phyloP scores from a whole-genome alignment of 768 basidiomycete genomes.

The Tricholoma sp. region DNA sequence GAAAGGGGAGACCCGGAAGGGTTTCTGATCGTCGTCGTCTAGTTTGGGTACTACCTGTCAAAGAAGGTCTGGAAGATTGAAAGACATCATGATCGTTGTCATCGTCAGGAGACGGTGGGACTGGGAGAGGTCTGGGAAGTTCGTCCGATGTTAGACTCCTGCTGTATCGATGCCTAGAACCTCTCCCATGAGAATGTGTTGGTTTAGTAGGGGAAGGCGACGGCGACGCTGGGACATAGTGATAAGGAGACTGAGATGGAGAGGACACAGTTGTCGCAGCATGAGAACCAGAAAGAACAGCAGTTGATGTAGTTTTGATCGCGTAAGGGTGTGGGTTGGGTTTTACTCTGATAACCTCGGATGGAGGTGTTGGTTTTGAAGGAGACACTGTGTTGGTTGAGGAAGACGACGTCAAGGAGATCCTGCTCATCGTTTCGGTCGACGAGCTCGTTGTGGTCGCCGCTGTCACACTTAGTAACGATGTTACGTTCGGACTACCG shows the following conservation, averaged over 20 bases:
- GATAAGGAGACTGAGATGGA: constrained; percentile 31
- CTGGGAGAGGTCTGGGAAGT: constrained; percentile 45
- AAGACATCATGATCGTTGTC: constrained; percentile 3
- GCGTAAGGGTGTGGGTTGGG: constrained; percentile 78
- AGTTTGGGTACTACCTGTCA: background rate
- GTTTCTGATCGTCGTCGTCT: constrained; percentile 29
- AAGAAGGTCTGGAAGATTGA: background rate
- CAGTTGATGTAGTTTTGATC: constrained; percentile 76
- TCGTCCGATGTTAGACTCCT: constrained; percentile 30
- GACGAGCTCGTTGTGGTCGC: background rate
- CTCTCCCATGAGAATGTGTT: constrained; percentile 4
- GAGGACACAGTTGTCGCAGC: constrained; percentile 36
- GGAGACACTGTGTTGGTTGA: constrained; percentile 9
- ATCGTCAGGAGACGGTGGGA: constrained; percentile 27
- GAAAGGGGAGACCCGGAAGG: too few species aligned
- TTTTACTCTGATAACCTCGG: constrained; percentile 11
- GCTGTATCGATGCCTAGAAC: constrained; percentile 40
- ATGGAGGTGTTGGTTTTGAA: constrained; percentile 3
- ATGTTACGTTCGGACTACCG: too few species aligned
- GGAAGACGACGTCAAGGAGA: background rate
- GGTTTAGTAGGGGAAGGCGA: constrained; percentile 24
- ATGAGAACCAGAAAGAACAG: constrained; percentile 60
- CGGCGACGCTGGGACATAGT: constrained; percentile 43
- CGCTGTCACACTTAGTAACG: too few species aligned
- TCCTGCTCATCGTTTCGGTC: background rate